Percentiles rank a stretch among this genome's conserved stretches.
These are phyloP conservation scores for Berberis thunbergii DNA, from an alignment of 164 flowering plant species.

Conservation along the genomic window DNA sequence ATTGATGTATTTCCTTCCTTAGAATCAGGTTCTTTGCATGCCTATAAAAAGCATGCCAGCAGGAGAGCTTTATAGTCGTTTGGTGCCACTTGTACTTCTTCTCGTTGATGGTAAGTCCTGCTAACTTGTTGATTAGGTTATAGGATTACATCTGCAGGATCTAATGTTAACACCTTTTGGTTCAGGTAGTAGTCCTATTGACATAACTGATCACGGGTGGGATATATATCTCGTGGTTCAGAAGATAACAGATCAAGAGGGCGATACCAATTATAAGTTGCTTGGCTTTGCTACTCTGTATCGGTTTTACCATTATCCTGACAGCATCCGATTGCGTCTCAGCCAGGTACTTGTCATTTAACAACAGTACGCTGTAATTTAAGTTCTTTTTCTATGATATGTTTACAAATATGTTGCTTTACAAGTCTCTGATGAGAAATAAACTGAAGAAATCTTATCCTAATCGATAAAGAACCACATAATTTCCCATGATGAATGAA, in stretches of 20 bases:
- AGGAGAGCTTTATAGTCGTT: constrained; percentile 68
- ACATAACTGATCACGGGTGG: constrained; percentile 79
- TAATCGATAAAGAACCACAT: no score
- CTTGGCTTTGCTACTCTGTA: constrained; percentile 79
- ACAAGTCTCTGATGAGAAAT: no score
- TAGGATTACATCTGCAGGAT: not conserved
- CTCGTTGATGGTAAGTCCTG: constrained; percentile 69
- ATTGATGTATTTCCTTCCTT: not conserved
- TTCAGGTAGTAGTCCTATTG: constrained; percentile 90
- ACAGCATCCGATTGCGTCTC: constrained; percentile 61
- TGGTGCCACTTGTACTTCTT: constrained; percentile 87
- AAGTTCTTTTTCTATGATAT: not conserved
- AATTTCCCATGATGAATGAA: no score
- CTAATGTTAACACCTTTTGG: constrained; percentile 5
- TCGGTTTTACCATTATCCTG: constrained; percentile 78
- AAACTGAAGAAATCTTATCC: no score
- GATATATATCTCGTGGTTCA: constrained; percentile 61
- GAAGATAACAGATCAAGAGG: constrained; percentile 30
- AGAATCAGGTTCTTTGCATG: constrained; percentile 51
- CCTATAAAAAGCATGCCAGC: constrained; percentile 36
- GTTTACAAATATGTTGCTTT: no score
- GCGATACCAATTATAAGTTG: constrained; percentile 25
- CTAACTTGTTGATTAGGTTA: not conserved
- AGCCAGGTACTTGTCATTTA: constrained; percentile 53
- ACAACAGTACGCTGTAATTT: no score